Evolutionary conservation across 345 rosid genomes (phyloP), one percentile per base, ranked within the genome.

Genomic region (Pugionium cornutum): DNA sequence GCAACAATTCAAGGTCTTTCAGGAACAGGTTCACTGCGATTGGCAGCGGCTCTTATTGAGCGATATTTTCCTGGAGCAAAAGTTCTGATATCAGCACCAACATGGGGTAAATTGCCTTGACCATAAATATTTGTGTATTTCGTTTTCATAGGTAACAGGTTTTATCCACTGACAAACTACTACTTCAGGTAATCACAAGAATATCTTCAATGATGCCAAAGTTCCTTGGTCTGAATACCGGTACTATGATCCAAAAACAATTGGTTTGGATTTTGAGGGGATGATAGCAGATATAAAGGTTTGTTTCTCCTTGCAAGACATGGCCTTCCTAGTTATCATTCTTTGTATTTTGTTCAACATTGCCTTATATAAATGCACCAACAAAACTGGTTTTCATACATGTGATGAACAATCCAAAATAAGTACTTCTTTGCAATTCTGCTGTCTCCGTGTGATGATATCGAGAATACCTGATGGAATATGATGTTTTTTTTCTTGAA

Each of bases 1-100:
- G 99, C 99, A 64, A 94, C 99, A 4, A 85, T 94, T 75, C 99
- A 94, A 67, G 94, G 99, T 67, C 99, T 94, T 63, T 94, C 97
- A 2, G 99, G 97, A 50, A 94, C 99, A 26, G 99, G 99, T 66
- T 94, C 99, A 59, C 81, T 94, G 55, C 80, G 99, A 46, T 70
- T 94, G 47, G 99, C 92, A 76, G 97, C 90, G 9, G 99, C 95
- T 66, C 89, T 94, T 58, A 86, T 90, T 32, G 96, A 94, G 69
- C 79, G 96, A 45, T 94, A 94, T 78, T 94, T 94, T 66, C 86
- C 95, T 5, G 92, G 99, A 57, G 95, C 89, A 3, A 81, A 94
- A 83, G 88, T 94, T 58, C 46, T 89, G 53, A 86, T 94, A 68
- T 89, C 99, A 44, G 82, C 99, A 74, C 99, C 96, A 2, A 83